A percentile compares a stretch with the other conserved stretches of the same genome.
Conservation (phyloP, 768 basidiomycete species). For the Rossbeevera mucosa region DNA sequence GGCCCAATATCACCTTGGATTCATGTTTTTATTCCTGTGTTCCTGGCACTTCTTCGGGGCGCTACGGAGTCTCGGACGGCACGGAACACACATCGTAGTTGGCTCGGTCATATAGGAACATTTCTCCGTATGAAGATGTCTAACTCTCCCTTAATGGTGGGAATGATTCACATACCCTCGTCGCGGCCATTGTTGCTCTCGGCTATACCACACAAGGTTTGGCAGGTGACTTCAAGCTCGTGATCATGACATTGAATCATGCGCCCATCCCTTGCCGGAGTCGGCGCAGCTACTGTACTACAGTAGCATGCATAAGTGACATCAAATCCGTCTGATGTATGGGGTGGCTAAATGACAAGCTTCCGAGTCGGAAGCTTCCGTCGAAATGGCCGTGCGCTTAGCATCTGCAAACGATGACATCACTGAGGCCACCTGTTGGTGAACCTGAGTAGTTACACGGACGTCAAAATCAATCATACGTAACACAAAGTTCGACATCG, state of each 20-base stretch:
- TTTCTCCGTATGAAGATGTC: neutral
- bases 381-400: neutral
- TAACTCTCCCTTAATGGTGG: neutral
- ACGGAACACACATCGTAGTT: neutral
- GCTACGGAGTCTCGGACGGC: neutral
- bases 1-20: neutral
- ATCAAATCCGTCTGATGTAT: neutral
- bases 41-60: neutral
- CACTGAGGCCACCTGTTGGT: neutral
- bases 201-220: conserved; percentile 5
- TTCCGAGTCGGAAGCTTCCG: neutral
- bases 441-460: neutral
- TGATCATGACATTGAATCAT: neutral
- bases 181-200: neutral
- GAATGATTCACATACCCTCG: conserved; percentile 1
- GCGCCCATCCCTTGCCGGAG: neutral
- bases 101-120: neutral
- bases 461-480: conserved; percentile 12
- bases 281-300: neutral
- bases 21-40: neutral
- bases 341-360: neutral
- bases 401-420: conserved; percentile 3
- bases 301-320: neutral
- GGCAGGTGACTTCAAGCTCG: neutral
- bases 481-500: conserved; percentile 1